Base-by-base conservation (phyloP, 305 asterid species). In the Fraxinus platypoda region DNA sequence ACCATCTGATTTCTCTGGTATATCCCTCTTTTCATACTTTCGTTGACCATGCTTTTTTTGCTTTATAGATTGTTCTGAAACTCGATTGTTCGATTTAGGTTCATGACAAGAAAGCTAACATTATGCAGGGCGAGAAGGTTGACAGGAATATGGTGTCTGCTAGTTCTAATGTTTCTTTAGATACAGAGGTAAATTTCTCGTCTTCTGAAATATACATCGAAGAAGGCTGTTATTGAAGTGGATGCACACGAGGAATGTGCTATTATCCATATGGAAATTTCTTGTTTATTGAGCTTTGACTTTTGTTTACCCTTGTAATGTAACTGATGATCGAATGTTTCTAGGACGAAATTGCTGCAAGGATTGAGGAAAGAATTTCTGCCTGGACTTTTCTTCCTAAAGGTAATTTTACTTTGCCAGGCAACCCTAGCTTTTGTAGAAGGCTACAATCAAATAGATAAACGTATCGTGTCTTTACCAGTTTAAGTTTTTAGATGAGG, bases 371-470 rank as follows among this genome's bases (percentile, higher is more conserved):
- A 84, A 90, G 90, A 87, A 89, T 95, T 85, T 95, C 91, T 85
- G 95, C 94, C 62, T 95, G 98, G 97, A 95, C 97, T 83, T 92
- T 93, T 85, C 91, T 95, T 78, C 98, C 98, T 26, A 86, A 86
- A 88, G 96, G 98, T 95, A 80, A 52, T 76, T 80, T 26, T 38
- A 71, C 33, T 85, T 84, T 49, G 31, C 59, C 23, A 8, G 64
- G 81, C 64, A 49, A 76, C 84, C 64, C 83, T 49, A 52, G 15
- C 82, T 66, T 66, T 62, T 12, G 3, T 46, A 25, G 74, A 28
- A 9, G 35, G 33, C 35, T 68, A 13, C 7, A 13, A 68, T 68
- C 1, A 2, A 28, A 12, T 68, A 13, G 74, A 68, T 68, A 12
- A 17, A 68, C 19, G 1, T 68, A 23, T 68, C 19, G 6, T 26